These are phyloP conservation scores for Gastrodia elata DNA, from an alignment of 106 monocot genomes.

Conservation along the genomic window DNA sequence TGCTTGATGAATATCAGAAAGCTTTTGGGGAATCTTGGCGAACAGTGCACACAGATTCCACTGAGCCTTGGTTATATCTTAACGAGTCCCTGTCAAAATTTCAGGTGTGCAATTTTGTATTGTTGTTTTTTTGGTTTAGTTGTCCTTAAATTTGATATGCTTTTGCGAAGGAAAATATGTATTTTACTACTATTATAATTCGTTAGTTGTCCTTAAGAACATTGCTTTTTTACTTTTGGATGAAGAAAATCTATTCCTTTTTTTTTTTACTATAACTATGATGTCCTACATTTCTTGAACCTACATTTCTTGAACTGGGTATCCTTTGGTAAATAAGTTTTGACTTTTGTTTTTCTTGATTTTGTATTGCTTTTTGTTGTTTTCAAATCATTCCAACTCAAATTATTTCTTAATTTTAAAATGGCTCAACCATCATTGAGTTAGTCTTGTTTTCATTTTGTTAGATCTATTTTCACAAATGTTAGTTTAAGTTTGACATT, in stretches of 20 bases:
- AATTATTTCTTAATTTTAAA: neutral
- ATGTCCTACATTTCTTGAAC: neutral
- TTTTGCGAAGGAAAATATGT: neutral
- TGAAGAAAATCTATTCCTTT: neutral
- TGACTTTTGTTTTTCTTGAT: neutral
- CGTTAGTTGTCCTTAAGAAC: neutral
- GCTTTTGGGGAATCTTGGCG: conserved; percentile 66
- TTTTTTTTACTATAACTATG: neutral
- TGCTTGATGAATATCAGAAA: conserved; percentile 65
- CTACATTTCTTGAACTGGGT: neutral
- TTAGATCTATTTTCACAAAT: neutral
- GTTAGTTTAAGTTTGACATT: neutral
- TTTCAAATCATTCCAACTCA: no score
- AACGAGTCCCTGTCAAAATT: conserved; percentile 46
- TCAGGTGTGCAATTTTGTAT: conserved; percentile 56
- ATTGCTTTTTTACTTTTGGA: neutral
- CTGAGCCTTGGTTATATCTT: conserved; percentile 53
- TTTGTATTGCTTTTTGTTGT: neutral
- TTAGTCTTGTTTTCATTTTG: neutral
- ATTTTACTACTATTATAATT: neutral
- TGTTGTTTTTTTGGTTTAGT: neutral
- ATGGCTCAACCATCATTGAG: neutral
- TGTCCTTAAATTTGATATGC: neutral
- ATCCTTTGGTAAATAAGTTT: neutral
- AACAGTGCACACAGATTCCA: conserved; percentile 36